Evolutionary conservation across 257 asterid species (phyloP).

Genomic region (Ilex aquifolium): DNA sequence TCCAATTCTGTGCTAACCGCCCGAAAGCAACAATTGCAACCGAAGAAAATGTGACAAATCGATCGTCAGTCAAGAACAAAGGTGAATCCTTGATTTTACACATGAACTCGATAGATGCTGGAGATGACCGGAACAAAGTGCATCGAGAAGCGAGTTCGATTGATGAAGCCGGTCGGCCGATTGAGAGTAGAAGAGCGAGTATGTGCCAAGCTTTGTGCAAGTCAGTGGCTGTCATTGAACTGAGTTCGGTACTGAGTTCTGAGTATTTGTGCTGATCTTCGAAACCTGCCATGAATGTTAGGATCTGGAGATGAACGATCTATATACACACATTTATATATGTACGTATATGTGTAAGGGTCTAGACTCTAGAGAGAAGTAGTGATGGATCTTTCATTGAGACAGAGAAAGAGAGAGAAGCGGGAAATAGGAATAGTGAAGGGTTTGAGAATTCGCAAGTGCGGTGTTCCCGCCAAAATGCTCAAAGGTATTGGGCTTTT

Average conservation of each 20-base stretch:
- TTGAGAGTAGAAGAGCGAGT: constrained; percentile 37
- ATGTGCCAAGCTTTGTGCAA: constrained; percentile 57
- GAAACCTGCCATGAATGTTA: constrained; percentile 19
- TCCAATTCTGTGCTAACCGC: constrained; percentile 28
- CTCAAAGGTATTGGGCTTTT: no score
- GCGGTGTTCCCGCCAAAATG: constrained; percentile 29
- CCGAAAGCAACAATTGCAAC: constrained; percentile 31
- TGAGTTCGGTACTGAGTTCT: constrained; percentile 19
- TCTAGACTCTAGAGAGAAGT: neutral
- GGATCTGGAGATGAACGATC: constrained; percentile 29
- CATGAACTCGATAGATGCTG: constrained; percentile 41
- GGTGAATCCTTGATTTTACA: constrained; percentile 71
- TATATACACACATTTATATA: neutral
- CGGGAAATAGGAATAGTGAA: constrained; percentile 25
- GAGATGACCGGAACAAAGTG: constrained; percentile 24
- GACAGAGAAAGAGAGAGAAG: neutral
- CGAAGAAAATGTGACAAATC: constrained; percentile 47
- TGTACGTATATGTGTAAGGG: constrained; percentile 1
- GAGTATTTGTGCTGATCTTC: constrained; percentile 20
- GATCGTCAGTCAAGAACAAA: constrained; percentile 27
- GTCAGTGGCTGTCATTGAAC: constrained; percentile 19
- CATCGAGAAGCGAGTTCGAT: constrained; percentile 40
- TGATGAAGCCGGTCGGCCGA: constrained; percentile 39
- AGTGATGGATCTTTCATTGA: neutral
- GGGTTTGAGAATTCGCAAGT: constrained; percentile 21